phyloP scores from a whole-genome alignment of 257 asterid species.

The Nicotiana undulata region DNA sequence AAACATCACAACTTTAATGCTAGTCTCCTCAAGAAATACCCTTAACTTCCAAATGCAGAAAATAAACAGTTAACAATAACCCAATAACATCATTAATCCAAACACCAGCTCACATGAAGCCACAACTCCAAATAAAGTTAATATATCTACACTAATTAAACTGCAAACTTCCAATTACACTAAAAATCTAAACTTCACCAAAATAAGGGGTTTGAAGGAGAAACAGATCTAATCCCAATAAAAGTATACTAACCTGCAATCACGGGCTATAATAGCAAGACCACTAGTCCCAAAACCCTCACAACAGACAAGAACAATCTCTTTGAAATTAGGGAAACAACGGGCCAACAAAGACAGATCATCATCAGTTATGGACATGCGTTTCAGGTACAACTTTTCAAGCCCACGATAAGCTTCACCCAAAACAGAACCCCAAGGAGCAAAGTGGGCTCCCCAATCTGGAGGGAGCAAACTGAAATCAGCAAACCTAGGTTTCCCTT shows the following conservation, averaged over 20 bases:
- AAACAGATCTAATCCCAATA: conserved; percentile 13
- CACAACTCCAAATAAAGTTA: background rate
- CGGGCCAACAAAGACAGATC: conserved; percentile 29
- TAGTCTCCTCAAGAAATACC: background rate
- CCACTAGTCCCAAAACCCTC: conserved; percentile 47
- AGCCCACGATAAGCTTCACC: conserved; percentile 28
- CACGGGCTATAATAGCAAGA: conserved; percentile 35
- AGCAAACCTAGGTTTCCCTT: conserved; percentile 49
- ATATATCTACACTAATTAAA: background rate
- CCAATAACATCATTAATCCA: background rate
- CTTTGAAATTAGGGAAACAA: conserved; percentile 27
- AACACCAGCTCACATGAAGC: background rate
- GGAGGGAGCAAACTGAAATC: conserved; percentile 42
- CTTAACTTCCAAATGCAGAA: background rate
- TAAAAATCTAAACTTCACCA: background rate
- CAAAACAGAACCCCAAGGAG: conserved; percentile 31
- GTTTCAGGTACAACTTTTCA: conserved; percentile 38
- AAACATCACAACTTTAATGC: background rate
- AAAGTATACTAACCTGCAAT: conserved; percentile 36
- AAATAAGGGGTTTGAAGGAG: background rate
- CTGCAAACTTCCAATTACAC: background rate
- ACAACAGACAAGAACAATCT: conserved; percentile 41
- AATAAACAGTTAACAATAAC: background rate
- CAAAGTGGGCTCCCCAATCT: conserved; percentile 43
- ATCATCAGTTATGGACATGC: conserved; percentile 35